Conservation (phyloP, 1,139 yeast species). For the Petasospora rhodanensis region DNA sequence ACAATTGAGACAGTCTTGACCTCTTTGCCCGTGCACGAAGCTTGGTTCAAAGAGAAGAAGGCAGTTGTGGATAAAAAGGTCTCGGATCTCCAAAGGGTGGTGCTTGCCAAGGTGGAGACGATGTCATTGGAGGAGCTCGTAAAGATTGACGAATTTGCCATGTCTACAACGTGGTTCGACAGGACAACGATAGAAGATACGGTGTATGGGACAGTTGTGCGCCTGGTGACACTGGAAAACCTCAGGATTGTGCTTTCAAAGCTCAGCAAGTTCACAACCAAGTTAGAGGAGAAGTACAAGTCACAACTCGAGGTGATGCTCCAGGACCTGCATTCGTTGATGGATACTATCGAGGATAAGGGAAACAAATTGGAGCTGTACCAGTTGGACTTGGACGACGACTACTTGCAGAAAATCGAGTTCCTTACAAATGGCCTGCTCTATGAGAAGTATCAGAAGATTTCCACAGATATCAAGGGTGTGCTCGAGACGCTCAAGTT, state of each 20-base stretch:
- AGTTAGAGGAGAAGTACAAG: constrained; percentile 4
- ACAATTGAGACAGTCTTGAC: constrained; percentile 6
- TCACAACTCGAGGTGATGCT: constrained; percentile 1
- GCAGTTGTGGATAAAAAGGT: constrained; percentile 11
- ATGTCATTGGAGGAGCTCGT: constrained; percentile 9
- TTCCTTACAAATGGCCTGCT: constrained; percentile 15
- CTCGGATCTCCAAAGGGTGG: constrained; percentile 8
- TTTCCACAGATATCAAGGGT: constrained; percentile 1
- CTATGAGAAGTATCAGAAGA: constrained; percentile 12
- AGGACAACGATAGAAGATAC: constrained; percentile 3
- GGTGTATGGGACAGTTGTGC: constrained; percentile 3
- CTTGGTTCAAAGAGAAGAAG: constrained; percentile 10
- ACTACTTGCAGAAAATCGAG: constrained; percentile 12
- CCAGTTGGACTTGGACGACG: constrained; percentile 8
- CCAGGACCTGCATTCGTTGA: constrained; percentile 1
- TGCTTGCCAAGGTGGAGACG: constrained; percentile 3
- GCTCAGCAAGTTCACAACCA: constrained; percentile 7
- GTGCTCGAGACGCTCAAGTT: constrained; percentile 1
- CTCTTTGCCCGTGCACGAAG: constrained; percentile 8
- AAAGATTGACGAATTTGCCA: constrained; percentile 7
- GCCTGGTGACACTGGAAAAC: constrained; percentile 10
- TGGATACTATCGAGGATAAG: constrained; percentile 4
- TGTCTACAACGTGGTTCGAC: constrained; percentile 9
- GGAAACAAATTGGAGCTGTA: constrained; percentile 11
- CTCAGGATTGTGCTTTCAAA: constrained; percentile 4